phyloP scores from a whole-genome alignment of 768 basidiomycete genomes.

The Panaeolus cyanescens region DNA sequence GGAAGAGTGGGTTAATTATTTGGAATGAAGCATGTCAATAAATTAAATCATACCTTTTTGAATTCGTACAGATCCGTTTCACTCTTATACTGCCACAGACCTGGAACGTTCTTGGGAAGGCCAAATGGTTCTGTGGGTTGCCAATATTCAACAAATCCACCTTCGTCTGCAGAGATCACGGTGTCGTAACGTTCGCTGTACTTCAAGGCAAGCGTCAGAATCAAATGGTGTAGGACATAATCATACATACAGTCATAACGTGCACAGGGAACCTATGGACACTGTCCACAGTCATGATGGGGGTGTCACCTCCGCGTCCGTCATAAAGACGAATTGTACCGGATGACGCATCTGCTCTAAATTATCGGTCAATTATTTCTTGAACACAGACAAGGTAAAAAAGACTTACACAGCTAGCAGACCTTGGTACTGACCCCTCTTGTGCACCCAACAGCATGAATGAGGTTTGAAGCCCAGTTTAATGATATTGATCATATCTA shows the following conservation, averaged over 20 bases:
- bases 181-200: constrained; percentile 90
- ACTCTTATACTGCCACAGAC: constrained; percentile 89
- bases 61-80: constrained; percentile 96
- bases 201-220: constrained; percentile 39
- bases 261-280: constrained; percentile 91
- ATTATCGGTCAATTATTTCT: constrained; percentile 15
- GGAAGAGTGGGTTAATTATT: not conserved
- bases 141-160: constrained; percentile 97
- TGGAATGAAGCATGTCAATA: not conserved
- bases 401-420: constrained; percentile 82
- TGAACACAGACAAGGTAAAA: not conserved
- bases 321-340: constrained; percentile 89
- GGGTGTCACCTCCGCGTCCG: constrained; percentile 80
- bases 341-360: constrained; percentile 76
- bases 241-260: constrained; percentile 74
- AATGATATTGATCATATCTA: constrained; percentile 99
- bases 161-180: constrained; percentile 93
- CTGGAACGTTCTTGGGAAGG: constrained; percentile 72
- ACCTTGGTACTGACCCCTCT: constrained; percentile 82
- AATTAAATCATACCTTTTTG: constrained; percentile 72
- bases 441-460: constrained; percentile 95
- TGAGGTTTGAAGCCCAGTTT: constrained; percentile 85
- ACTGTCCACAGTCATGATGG: constrained; percentile 73
- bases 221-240: not conserved
- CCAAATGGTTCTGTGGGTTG: constrained; percentile 87